A percentile compares a stretch with the other conserved stretches of the same genome.
Evolutionary conservation across 495 filamentous ascomycete genomes (phyloP).

Genomic region (Antarctomyces pellizariae): DNA sequence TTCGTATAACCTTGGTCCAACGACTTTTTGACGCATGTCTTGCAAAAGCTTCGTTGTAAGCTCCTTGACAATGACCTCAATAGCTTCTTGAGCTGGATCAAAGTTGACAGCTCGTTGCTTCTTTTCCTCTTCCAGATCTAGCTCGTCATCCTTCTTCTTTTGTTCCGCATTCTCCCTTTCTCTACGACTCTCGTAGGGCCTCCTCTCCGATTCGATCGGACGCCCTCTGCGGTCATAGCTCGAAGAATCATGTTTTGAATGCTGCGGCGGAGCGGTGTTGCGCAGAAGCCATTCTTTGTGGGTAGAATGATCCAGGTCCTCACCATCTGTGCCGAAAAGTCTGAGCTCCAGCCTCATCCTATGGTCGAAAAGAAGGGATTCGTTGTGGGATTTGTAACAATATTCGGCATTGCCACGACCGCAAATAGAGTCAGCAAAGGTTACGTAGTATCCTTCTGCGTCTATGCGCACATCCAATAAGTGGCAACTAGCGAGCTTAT

Average conservation of each 20-base stretch:
- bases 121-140: constrained; percentile 71
- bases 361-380: constrained; percentile 69
- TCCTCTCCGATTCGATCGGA: constrained; percentile 12
- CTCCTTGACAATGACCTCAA: constrained; percentile 55
- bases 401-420: constrained; percentile 60
- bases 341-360: constrained; percentile 79
- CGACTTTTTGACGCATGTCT: constrained; percentile 67
- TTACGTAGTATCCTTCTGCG: constrained; percentile 68
- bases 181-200: constrained; percentile 19
- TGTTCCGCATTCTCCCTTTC: constrained; percentile 29
- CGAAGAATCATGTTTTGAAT: constrained; percentile 7
- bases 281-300: too few relatives aligned
- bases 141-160: constrained; percentile 42
- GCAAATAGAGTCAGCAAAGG: constrained; percentile 50
- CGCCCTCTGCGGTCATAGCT: constrained; percentile 21
- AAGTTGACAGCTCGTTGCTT: constrained; percentile 56
- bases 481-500: constrained; percentile 53
- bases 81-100: constrained; percentile 65
- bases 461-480: constrained; percentile 64
- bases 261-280: constrained; percentile 1
- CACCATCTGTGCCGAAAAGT: constrained; percentile 24
- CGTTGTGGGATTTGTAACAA: constrained; percentile 50
- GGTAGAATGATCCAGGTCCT: too few relatives aligned
- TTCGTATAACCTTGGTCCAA: constrained; percentile 56
- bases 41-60: constrained; percentile 63